Conservation (phyloP, 2,329 filamentous ascomycete genomes). For the Fusarium aywerte region DNA sequence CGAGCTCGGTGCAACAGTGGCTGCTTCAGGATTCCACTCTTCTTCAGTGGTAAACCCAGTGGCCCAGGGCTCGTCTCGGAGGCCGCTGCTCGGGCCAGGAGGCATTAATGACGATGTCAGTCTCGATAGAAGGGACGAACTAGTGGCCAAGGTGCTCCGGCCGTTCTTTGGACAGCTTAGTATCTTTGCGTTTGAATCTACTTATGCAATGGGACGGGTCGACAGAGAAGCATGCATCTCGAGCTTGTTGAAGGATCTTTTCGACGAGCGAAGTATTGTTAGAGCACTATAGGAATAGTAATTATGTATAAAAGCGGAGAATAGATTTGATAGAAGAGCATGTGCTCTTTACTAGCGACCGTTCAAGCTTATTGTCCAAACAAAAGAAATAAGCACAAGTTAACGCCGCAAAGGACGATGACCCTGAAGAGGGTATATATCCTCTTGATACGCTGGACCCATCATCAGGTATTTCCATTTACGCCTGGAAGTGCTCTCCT, state of each 20-base stretch:
- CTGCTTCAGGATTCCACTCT: constrained; percentile 49
- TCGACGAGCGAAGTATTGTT: constrained; percentile 78
- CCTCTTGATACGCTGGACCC: constrained; percentile 1
- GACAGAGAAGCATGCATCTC: constrained; percentile 73
- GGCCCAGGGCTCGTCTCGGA: constrained; percentile 52
- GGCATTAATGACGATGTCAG: constrained; percentile 66
- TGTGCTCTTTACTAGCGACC: constrained; percentile 21
- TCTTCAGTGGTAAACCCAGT: constrained; percentile 54
- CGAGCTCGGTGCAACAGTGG: constrained; percentile 66
- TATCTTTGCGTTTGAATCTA: constrained; percentile 92
- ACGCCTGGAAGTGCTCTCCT: neutral
- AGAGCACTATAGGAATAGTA: constrained; percentile 60
- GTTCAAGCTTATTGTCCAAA: neutral
- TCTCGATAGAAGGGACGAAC: constrained; percentile 71
- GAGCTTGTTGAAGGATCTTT: constrained; percentile 77
- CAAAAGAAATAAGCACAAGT: constrained; percentile 5
- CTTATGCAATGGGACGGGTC: constrained; percentile 81
- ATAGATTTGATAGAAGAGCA: constrained; percentile 27
- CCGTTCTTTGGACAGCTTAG: constrained; percentile 93
- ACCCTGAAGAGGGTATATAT: neutral
- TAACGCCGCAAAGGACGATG: neutral
- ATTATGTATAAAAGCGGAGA: constrained; percentile 5
- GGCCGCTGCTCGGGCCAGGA: constrained; percentile 62
- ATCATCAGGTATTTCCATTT: neutral
- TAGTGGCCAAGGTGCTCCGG: constrained; percentile 81